A percentile compares a stretch with the other conserved stretches of the same genome.
Evolutionary conservation across 2,329 filamentous ascomycete species (phyloP).

Genomic region (Aspergillus latus): DNA sequence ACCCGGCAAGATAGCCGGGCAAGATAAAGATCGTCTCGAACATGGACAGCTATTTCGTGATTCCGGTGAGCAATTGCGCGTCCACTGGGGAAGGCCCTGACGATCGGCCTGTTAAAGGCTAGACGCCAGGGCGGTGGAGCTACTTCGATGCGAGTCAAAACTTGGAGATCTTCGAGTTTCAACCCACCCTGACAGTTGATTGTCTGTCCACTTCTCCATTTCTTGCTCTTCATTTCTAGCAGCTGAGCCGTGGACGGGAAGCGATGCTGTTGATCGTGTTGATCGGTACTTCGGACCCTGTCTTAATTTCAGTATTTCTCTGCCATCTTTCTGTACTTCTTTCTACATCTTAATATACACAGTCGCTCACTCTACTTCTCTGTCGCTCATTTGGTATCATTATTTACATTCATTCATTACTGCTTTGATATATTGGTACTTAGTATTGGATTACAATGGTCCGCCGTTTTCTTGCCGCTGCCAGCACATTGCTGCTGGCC

Average conservation of each 20-base stretch:
- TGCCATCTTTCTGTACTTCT: background rate
- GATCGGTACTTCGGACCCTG: background rate
- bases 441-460: constrained; percentile 8
- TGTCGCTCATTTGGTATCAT: background rate
- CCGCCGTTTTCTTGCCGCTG: constrained; percentile 14
- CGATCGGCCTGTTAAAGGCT: background rate
- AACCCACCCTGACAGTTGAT: background rate
- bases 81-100: background rate
- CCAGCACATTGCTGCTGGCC: constrained; percentile 20
- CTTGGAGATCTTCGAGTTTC: background rate
- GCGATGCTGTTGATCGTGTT: constrained; percentile 8
- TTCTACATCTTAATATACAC: background rate
- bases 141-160: background rate
- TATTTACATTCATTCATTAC: background rate
- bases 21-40: background rate
- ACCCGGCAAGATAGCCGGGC: background rate
- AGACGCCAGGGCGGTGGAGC: background rate
- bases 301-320: background rate
- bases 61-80: background rate
- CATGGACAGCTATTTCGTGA: background rate
- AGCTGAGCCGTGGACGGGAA: background rate
- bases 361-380: background rate
- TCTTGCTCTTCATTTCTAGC: constrained; percentile 1
- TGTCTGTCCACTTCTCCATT: background rate
- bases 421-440: background rate